phyloP scores from a whole-genome alignment of 371 early-diverging fungal genomes.

The Dichotomocladium elegans region DNA sequence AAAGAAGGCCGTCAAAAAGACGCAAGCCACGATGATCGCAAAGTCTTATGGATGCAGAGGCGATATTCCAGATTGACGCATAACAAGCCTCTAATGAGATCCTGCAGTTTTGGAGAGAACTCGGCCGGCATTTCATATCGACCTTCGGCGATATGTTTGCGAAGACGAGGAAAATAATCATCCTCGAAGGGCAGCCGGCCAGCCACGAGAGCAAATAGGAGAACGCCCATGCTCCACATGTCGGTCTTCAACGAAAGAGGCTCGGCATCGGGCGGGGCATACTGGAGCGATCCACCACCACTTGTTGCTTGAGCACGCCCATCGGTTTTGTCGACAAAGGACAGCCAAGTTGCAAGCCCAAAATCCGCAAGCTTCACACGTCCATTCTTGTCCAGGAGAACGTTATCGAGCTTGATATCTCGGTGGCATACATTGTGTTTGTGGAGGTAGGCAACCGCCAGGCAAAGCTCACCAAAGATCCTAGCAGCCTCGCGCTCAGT shows the following conservation, averaged over 20 bases:
- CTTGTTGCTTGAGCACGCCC: constrained; percentile 23
- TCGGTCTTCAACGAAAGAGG: constrained; percentile 56
- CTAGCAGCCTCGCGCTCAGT: constrained; percentile 43
- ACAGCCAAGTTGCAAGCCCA: constrained; percentile 71
- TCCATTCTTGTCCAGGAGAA: constrained; percentile 56
- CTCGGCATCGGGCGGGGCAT: constrained; percentile 64
- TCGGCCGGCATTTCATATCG: constrained; percentile 35
- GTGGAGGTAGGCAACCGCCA: constrained; percentile 81
- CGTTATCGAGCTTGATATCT: constrained; percentile 94
- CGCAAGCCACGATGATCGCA: no score
- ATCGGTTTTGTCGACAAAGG: no score
- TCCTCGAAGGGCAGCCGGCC: constrained; percentile 78
- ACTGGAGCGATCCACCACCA: constrained; percentile 70
- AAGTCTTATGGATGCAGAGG: no score
- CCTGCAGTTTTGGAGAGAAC: constrained; percentile 15
- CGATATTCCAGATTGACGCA: constrained; percentile 15
- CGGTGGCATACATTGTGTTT: constrained; percentile 76
- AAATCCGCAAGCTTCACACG: constrained; percentile 85
- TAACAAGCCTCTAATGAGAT: constrained; percentile 23
- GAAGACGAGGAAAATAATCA: constrained; percentile 65
- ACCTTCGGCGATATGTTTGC: constrained; percentile 56
- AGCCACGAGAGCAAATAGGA: constrained; percentile 68
- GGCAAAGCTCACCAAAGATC: constrained; percentile 66
- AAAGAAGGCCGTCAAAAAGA: no score
- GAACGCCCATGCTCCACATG: constrained; percentile 85